Percentiles rank a stretch among this genome's conserved stretches.
Evolutionary conservation across 2,329 filamentous ascomycete genomes (phyloP).

Genomic region (Thielaviopsis euricoi): DNA sequence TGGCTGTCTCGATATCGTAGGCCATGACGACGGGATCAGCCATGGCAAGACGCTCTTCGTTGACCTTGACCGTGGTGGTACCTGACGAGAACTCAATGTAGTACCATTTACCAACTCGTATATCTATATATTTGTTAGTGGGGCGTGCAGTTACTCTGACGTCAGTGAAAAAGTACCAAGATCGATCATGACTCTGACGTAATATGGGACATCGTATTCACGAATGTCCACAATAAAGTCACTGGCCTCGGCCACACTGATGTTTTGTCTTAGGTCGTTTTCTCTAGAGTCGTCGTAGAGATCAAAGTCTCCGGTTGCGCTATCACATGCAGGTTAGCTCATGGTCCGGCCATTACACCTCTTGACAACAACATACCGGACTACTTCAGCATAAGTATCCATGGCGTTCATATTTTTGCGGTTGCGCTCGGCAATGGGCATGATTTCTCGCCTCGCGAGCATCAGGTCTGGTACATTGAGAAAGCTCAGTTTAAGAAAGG

Average conservation of each 20-base stretch:
- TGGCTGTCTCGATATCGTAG: constrained; percentile 98
- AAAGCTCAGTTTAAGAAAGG: constrained; percentile 75
- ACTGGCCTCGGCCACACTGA: constrained; percentile 68
- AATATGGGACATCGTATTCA: constrained; percentile 98
- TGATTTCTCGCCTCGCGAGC: constrained; percentile 65
- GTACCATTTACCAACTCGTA: constrained; percentile 95
- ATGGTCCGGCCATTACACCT: neutral
- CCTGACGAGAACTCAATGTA: constrained; percentile 89
- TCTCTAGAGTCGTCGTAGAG: constrained; percentile 81
- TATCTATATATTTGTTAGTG: constrained; percentile 40
- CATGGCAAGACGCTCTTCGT: constrained; percentile 75
- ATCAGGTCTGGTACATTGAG: constrained; percentile 75
- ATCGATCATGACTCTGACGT: constrained; percentile 97
- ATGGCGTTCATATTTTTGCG: constrained; percentile 92
- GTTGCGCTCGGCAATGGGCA: constrained; percentile 90
- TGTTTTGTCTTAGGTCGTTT: constrained; percentile 63
- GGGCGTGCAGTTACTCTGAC: neutral
- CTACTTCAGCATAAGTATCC: constrained; percentile 96
- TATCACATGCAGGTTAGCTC: constrained; percentile 18
- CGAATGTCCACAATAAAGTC: constrained; percentile 97
- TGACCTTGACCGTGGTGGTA: constrained; percentile 61
- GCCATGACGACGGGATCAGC: constrained; percentile 96
- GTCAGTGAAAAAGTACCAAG: constrained; percentile 35
- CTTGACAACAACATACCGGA: constrained; percentile 42
- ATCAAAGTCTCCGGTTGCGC: constrained; percentile 70